Evolutionary conservation across 306 rosid genomes (phyloP).

Genomic region (Argentina anserina): DNA sequence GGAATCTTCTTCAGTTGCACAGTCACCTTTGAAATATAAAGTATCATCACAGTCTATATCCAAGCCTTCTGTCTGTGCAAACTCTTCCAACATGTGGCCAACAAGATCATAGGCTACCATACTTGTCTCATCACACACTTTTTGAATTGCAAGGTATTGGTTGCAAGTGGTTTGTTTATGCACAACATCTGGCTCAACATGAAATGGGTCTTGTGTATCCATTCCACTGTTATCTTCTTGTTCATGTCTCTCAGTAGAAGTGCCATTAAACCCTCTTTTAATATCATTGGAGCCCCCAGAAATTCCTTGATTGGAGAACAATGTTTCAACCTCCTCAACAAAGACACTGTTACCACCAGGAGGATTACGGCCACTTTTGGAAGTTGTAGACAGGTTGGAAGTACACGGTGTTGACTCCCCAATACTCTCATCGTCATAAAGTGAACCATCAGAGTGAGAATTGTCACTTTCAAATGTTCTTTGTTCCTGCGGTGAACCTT

Average conservation of each 20-base stretch:
- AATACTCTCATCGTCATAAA: conserved; percentile 44
- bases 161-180: conserved; percentile 25
- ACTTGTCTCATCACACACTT: conserved; percentile 72
- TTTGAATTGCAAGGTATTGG: conserved; percentile 62
- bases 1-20: conserved; percentile 33
- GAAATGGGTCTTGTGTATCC: conserved; percentile 1
- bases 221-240: conserved; percentile 18
- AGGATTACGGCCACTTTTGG: conserved; percentile 20
- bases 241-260: conserved; percentile 17
- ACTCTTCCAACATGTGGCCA: conserved; percentile 55
- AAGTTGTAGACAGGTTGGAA: conserved; percentile 19
- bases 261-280: conserved; percentile 16
- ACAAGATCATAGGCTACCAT: conserved; percentile 58
- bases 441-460: conserved; percentile 22
- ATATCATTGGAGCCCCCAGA: neutral
- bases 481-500: conserved; percentile 21
- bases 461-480: conserved; percentile 17
- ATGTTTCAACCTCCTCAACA: conserved; percentile 17
- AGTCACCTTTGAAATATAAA: conserved; percentile 37
- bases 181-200: conserved; percentile 5
- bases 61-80: conserved; percentile 42
- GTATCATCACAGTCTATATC: conserved; percentile 33
- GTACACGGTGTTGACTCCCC: conserved; percentile 50
- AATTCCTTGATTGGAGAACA: conserved; percentile 10
- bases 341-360: neutral